Evolutionary conservation across 306 rosid species (phyloP).

Genomic region (Carpinus viminea): DNA sequence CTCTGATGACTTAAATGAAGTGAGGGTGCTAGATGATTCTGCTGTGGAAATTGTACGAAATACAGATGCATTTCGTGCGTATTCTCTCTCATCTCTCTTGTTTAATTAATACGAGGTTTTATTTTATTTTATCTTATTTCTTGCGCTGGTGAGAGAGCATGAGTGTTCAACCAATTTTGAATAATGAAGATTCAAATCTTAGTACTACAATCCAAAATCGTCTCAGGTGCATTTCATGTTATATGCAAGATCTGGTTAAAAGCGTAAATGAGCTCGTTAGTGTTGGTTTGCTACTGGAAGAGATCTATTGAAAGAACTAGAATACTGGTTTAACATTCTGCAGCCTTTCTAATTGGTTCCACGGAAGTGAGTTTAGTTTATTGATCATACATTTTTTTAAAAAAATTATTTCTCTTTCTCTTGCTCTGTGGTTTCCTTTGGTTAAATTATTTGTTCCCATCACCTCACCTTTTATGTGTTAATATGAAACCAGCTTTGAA

Average conservation of each 20-base stretch:
- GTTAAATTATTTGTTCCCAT: slow-evolving; percentile 14
- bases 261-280: not conserved
- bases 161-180: not conserved
- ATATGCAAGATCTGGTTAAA: not conserved
- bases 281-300: not conserved
- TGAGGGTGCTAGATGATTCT: no score
- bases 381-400: not conserved
- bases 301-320: not conserved
- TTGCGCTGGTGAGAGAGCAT: not conserved
- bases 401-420: not conserved
- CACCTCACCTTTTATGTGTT: slow-evolving; percentile 24
- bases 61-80: no score
- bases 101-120: no score
- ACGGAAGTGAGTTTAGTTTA: not conserved
- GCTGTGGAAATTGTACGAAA: no score
- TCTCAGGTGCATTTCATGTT: not conserved
- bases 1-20: no score
- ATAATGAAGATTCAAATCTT: not conserved
- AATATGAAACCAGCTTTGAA: slow-evolving; percentile 69
- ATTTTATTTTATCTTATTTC: no score
- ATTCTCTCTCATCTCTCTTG: no score
- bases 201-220: not conserved
- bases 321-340: not conserved
- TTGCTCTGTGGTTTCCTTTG: not conserved
- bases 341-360: not conserved